Conservation (phyloP, 169 alveolate species). For the Babesia gibsoni region DNA sequence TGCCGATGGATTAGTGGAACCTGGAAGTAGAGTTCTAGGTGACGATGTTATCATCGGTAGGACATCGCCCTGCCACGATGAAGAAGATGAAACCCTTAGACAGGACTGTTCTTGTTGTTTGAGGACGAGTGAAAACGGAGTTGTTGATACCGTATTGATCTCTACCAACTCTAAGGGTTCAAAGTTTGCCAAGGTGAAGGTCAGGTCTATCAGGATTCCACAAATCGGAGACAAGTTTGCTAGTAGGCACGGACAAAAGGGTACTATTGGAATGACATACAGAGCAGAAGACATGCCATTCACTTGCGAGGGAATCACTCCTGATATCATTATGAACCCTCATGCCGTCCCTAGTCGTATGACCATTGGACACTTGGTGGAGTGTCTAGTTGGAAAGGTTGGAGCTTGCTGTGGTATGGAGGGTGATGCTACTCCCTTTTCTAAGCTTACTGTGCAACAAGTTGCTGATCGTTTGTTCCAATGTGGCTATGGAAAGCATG, state of each 20-base stretch:
- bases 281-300: slow-evolving; percentile 98
- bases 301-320: slow-evolving; percentile 96
- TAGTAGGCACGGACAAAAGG: slow-evolving; percentile 99
- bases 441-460: slow-evolving; percentile 94
- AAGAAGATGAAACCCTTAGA: slow-evolving; percentile 73
- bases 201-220: slow-evolving; percentile 92
- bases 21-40: slow-evolving; percentile 97
- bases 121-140: slow-evolving; percentile 94
- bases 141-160: slow-evolving; percentile 93
- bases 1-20: slow-evolving; percentile 95
- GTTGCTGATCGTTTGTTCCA: slow-evolving; percentile 94
- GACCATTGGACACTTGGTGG: slow-evolving; percentile 99
- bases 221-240: slow-evolving; percentile 99
- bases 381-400: slow-evolving; percentile 96
- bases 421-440: slow-evolving; percentile 99
- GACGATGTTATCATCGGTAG: slow-evolving; percentile 98
- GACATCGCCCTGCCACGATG: slow-evolving; percentile 85
- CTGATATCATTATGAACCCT: slow-evolving; percentile 99
- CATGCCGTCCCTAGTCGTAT: slow-evolving; percentile 99
- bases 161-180: slow-evolving; percentile 94
- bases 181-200: slow-evolving; percentile 94
- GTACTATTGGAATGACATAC: slow-evolving; percentile 99
- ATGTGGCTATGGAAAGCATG: slow-evolving; percentile 94
- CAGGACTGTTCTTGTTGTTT: slow-evolving; percentile 92
- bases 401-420: slow-evolving; percentile 96